Evolutionary conservation across 1,139 yeast genomes (phyloP), one percentile per base, ranked within the genome.

Genomic region (Saccharomyces hybrid): DNA sequence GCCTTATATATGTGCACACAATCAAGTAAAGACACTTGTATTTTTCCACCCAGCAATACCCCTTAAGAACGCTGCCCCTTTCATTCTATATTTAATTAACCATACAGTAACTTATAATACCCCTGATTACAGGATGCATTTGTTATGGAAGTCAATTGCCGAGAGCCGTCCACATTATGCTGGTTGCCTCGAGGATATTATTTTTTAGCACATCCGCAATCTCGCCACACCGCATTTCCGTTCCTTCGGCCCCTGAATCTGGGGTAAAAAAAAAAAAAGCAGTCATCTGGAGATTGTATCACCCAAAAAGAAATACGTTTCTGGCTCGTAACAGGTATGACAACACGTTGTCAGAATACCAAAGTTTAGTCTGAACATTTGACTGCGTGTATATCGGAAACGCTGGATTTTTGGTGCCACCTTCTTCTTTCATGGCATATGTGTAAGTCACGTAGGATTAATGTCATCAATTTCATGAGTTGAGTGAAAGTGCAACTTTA

Each of bases 191-290:
- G 44, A 38, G 38, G n/a, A 38, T 38, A 20, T 13, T 20, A 16
- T 20, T 16, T 38, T 38, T 16, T 20, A 38, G 44, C 25, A 20
- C 44, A 38, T 38, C 13, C n/a, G 44, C 44, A 16, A 38, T 38
- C 44, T 38, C 44, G 44, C 44, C 44, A 38, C 44, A 38, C 11
- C 13, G 25, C n/a, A 23, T 23, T 38, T 38, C n/a, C 25, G 26
- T 38, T 38, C 44, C 44, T 34, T 38, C 44, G 44, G 44, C 44
- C 44, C 44, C 44, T 38, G 44, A 38, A 38, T 38, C 44, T 20
- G 44, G 44, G 44, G 44, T 38, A 38, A 38, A 20, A 20, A 16
- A 38, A 38, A 6, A 11, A 16, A 16, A 5, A 38, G 9, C n/a
- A 38, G 44, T 11, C 25, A 20, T 38, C 25, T 38, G n/a, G 25